Evolutionary conservation across 352 stramenopile species (phyloP).

Genomic region (Phytophthora hybrid): DNA sequence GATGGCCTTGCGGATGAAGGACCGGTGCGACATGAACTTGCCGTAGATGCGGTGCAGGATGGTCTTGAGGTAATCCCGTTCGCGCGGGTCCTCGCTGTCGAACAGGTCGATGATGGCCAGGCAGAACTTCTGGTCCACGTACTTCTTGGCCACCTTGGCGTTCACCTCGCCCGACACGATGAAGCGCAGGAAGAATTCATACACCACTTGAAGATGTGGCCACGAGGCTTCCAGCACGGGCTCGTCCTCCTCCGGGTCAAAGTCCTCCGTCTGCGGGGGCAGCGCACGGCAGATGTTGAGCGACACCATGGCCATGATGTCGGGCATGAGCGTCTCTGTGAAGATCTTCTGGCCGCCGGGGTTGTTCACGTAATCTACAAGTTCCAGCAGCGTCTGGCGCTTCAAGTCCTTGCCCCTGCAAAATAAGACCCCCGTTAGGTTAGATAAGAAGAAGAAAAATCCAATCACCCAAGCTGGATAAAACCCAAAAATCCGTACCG

Average conservation of each 20-base stretch:
- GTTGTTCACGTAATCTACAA: slow-evolving; percentile 99
- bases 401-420: slow-evolving; percentile 96
- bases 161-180: slow-evolving; percentile 98
- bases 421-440: background rate
- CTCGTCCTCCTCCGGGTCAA: slow-evolving; percentile 99
- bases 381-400: slow-evolving; percentile 98
- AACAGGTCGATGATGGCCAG: slow-evolving; percentile 95
- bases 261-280: slow-evolving; percentile 96
- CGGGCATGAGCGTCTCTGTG: slow-evolving; percentile 96
- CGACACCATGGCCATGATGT: slow-evolving; percentile 94
- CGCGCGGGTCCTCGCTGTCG: slow-evolving; percentile 96
- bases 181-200: slow-evolving; percentile 99
- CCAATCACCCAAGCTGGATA: slow-evolving; percentile 4
- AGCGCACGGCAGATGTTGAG: slow-evolving; percentile 96
- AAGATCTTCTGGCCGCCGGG: slow-evolving; percentile 97
- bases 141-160: slow-evolving; percentile 97
- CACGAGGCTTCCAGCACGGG: slow-evolving; percentile 97
- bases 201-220: slow-evolving; percentile 98
- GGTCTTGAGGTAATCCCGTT: slow-evolving; percentile 99
- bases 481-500: slow-evolving; percentile 47
- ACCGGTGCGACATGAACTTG: slow-evolving; percentile 99
- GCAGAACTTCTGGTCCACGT: slow-evolving; percentile 98
- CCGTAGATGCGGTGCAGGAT: slow-evolving; percentile 99
- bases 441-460: slow-evolving; percentile 12
- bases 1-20: slow-evolving; percentile 98